Evolutionary conservation across 208 protist genomes (phyloP).

Genomic region (Sergeia podlipaevii): DNA sequence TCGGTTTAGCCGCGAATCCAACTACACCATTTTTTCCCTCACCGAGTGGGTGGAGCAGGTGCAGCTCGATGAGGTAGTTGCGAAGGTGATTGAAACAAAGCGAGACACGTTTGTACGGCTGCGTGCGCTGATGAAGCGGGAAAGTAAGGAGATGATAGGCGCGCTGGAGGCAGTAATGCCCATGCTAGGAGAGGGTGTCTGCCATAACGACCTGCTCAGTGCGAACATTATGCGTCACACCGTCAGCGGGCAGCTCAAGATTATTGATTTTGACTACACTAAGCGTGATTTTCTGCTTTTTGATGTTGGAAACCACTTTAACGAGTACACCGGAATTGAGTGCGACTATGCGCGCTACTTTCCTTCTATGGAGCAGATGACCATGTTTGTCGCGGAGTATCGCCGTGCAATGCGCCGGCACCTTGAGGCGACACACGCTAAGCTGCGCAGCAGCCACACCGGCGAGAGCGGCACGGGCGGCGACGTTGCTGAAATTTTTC

Average conservation of each 20-base stretch:
- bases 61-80: constrained; percentile 39
- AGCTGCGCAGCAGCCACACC: neutral
- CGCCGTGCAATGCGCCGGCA: constrained; percentile 55
- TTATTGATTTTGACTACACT: constrained; percentile 94
- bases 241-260: constrained; percentile 37
- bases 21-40: constrained; percentile 72
- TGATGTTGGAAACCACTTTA: constrained; percentile 92
- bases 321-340: constrained; percentile 89
- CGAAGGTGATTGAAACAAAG: constrained; percentile 51
- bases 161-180: constrained; percentile 16
- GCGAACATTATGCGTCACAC: constrained; percentile 88
- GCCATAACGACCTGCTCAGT: constrained; percentile 91
- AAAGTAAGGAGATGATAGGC: constrained; percentile 40
- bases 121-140: constrained; percentile 27
- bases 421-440: constrained; percentile 18
- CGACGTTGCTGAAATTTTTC: constrained; percentile 35
- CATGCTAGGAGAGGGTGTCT: constrained; percentile 67
- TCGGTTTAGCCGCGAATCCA: constrained; percentile 70
- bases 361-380: constrained; percentile 69
- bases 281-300: constrained; percentile 84
- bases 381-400: constrained; percentile 69
- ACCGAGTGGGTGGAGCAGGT: constrained; percentile 67
- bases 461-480: neutral
- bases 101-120: constrained; percentile 34
- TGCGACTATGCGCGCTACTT: constrained; percentile 84